A percentile compares a stretch with the other conserved stretches of the same genome.
Conservation (phyloP, 2,329 filamentous ascomycete species). For the Penicillium decumbens region DNA sequence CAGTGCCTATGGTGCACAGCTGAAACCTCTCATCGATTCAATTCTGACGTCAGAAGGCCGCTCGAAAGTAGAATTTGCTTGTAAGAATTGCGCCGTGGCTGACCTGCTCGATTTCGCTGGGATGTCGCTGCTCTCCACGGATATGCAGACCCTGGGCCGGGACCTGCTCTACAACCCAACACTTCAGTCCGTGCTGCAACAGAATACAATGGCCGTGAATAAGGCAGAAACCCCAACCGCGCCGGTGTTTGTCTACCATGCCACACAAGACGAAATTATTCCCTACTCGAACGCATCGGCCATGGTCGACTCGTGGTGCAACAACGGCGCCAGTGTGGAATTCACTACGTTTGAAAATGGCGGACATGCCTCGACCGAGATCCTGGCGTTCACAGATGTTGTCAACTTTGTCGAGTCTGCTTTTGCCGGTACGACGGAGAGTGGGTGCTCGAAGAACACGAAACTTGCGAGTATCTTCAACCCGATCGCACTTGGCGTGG, state of each 20-base stretch:
- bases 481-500: conserved; percentile 20
- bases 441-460: conserved; percentile 20
- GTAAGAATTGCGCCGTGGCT: conserved; percentile 15
- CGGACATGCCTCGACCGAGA: conserved; percentile 25
- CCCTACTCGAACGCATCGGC: conserved; percentile 18
- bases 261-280: conserved; percentile 25
- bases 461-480: conserved; percentile 20
- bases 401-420: conserved; percentile 23
- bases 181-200: conserved; percentile 10
- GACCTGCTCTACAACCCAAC: conserved; percentile 14
- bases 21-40: conserved; percentile 19
- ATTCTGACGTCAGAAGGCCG: conserved; percentile 18
- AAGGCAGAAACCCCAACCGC: conserved; percentile 22
- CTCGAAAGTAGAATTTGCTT: conserved; percentile 15
- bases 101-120: conserved; percentile 18
- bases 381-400: conserved; percentile 19
- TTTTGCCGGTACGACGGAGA: conserved; percentile 21
- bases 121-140: conserved; percentile 20
- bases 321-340: conserved; percentile 19
- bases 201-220: conserved; percentile 20
- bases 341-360: conserved; percentile 24
- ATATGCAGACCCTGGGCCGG: conserved; percentile 20
- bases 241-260: conserved; percentile 28
- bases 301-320: conserved; percentile 24
- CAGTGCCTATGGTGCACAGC: conserved; percentile 23